These are phyloP conservation scores for Penicillium canariense DNA, from an alignment of 495 filamentous ascomycete species.

Conservation along the genomic window DNA sequence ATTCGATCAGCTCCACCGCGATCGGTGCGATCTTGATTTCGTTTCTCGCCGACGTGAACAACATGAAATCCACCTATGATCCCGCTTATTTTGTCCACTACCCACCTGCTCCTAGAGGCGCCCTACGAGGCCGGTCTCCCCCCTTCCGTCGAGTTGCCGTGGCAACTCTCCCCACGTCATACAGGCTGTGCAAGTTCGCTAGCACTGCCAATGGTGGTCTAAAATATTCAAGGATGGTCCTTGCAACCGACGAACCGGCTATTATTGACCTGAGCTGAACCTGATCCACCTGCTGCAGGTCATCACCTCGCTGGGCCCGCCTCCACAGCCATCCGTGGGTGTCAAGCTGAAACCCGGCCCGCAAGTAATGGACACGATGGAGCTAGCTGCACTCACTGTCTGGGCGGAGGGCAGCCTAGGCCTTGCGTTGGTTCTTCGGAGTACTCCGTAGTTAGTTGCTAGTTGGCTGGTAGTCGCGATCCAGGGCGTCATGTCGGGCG, in stretches of 20 bases:
- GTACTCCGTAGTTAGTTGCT: too few species aligned
- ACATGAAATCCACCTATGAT: slow-evolving; percentile 12
- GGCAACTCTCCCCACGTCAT: slow-evolving; percentile 38
- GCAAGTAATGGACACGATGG: too few species aligned
- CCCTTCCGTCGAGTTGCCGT: slow-evolving; percentile 27
- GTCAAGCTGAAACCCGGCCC: too few species aligned
- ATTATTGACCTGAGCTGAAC: slow-evolving; percentile 18
- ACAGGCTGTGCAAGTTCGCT: slow-evolving; percentile 13
- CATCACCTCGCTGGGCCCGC: slow-evolving; percentile 15
- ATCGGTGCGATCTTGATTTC: slow-evolving; percentile 22
- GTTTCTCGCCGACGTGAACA: background rate
- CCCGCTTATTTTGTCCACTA: slow-evolving; percentile 1
- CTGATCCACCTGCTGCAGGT: slow-evolving; percentile 22
- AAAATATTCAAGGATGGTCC: background rate
- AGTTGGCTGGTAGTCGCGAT: background rate
- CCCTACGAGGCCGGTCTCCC: too few species aligned
- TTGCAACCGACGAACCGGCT: background rate
- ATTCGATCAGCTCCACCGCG: slow-evolving; percentile 21
- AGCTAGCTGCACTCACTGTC: too few species aligned
- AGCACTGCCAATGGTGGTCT: background rate
- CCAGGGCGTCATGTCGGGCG: background rate
- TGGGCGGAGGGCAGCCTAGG: too few species aligned
- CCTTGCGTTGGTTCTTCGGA: too few species aligned
- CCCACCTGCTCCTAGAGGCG: background rate
- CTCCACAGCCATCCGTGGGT: background rate